Evolutionary conservation across 441 rosid genomes (phyloP).

Genomic region (Pelargonium exstipulatum): DNA sequence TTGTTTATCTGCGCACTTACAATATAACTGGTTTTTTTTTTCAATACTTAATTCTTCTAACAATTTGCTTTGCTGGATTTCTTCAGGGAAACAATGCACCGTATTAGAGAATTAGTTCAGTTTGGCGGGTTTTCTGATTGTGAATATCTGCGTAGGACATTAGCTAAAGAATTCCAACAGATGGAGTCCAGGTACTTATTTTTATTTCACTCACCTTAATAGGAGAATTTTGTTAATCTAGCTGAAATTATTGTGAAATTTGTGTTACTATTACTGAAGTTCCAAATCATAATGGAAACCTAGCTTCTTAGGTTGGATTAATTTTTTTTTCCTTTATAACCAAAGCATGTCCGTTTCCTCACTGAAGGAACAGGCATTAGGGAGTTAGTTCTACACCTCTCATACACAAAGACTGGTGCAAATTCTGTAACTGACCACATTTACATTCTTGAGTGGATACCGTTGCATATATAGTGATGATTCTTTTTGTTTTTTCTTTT

Average conservation of each 20-base stretch:
- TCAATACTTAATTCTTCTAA: conserved; percentile 10
- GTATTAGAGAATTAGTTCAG: conserved; percentile 55
- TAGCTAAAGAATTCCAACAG: conserved; percentile 68
- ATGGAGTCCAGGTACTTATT: conserved; percentile 62
- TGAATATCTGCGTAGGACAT: conserved; percentile 58
- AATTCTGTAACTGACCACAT: background rate
- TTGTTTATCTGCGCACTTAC: background rate
- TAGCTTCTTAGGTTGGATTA: background rate
- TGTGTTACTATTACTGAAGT: background rate
- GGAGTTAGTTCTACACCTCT: conserved; percentile 1
- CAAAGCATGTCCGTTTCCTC: background rate
- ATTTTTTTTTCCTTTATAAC: background rate
- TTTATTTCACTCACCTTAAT: conserved; percentile 12
- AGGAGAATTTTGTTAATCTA: background rate
- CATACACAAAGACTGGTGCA: background rate
- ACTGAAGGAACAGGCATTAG: background rate
- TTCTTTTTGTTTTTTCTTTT: background rate
- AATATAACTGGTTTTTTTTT: too few species aligned
- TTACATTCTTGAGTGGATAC: background rate
- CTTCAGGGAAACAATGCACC: conserved; percentile 65
- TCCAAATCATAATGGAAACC: background rate
- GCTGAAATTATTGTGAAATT: background rate
- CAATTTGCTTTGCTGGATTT: conserved; percentile 14
- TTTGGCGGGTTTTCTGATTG: conserved; percentile 77
- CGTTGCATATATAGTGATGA: background rate